Evolutionary conservation across 2,329 filamentous ascomycete species (phyloP), one percentile per base, ranked within the genome.

Genomic region (Fusarium brevicatenulatum): DNA sequence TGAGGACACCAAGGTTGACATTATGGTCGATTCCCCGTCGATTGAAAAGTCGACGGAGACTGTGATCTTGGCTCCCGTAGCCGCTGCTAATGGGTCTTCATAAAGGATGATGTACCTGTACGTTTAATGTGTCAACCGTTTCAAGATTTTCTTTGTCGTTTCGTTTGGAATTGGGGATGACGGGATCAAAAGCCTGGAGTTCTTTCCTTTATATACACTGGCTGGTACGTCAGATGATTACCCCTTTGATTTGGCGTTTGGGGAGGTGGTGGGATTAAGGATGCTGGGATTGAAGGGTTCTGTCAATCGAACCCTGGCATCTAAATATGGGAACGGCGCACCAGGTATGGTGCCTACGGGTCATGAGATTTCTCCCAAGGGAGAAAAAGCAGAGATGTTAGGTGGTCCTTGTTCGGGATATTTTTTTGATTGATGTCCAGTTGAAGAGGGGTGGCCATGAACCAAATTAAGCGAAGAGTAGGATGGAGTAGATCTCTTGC

Each of bases 1-100:
- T 1, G 81, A 83, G 21, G 81, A 82, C 40, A 79, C 78, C n/a
- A 82, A 82, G 67, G 72, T 80, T 23, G 82, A 82, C 42, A 78
- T 81, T n/a, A 68, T 78, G 7, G 72, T 79, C 23, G 82, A 83
- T 42, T 69, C 78, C 12, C 74, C 76, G n/a, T 49, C 77, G 9
- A 59, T 76, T 5, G 79, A 80, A 9, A 82, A 81, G 53, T 47
- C 69, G 2, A 76, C 78, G 9, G 78, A 80, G 21, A 75, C 65
- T 18, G 55, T 77, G 37, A 63, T 71, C 13, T 59, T 79, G 19
- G 53, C 76, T 12, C 54, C 73, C 18, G 68, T 76, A 18, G 66
- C 77, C n/a, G 64, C 75, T 47, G 69, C 76, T 54, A 81, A 81
- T 62, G 77, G 79, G 39, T 71, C 72, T 58, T 70, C 73, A 73